These are phyloP conservation scores for Pseudonectria buxi DNA, from an alignment of 2,329 filamentous ascomycete species.

Conservation along the genomic window DNA sequence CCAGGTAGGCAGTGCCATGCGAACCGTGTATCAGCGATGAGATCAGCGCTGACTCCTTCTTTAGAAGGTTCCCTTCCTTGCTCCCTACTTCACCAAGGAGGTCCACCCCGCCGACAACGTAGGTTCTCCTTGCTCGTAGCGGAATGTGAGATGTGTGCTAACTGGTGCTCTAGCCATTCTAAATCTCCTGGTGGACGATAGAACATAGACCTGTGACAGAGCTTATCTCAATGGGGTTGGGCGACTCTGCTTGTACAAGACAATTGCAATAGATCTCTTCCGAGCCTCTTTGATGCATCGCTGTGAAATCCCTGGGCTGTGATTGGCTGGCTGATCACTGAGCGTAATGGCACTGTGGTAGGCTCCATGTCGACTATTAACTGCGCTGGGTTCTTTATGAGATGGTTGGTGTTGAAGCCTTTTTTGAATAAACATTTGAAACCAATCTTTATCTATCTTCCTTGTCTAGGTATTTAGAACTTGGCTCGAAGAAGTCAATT, in stretches of 20 bases:
- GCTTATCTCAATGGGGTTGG: slow-evolving; percentile 15
- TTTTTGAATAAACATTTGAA: too few relatives aligned
- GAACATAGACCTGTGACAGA: slow-evolving; percentile 24
- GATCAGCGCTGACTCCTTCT: slow-evolving; percentile 15
- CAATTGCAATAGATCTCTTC: slow-evolving; percentile 30
- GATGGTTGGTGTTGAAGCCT: too few relatives aligned
- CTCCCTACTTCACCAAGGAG: slow-evolving; percentile 45
- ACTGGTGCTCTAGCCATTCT: slow-evolving; percentile 32
- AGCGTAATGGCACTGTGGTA: too few relatives aligned
- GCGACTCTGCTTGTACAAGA: slow-evolving; percentile 32
- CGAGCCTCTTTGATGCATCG: slow-evolving; percentile 14
- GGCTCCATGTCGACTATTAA: too few relatives aligned
- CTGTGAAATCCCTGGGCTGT: slow-evolving; percentile 20
- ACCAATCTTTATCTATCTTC: too few relatives aligned
- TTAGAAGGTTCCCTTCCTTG: slow-evolving; percentile 51
- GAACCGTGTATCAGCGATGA: neutral
- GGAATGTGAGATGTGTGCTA: slow-evolving; percentile 9
- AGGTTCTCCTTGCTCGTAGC: slow-evolving; percentile 26
- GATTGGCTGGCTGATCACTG: slow-evolving; percentile 13
- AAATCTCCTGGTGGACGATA: slow-evolving; percentile 23
- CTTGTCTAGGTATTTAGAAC: too few relatives aligned
- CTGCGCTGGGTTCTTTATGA: too few relatives aligned
- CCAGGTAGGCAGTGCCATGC: slow-evolving; percentile 33
- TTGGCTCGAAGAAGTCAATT: too few relatives aligned
- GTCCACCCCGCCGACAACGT: slow-evolving; percentile 57